Base-by-base conservation (phyloP, 345 rosid genomes). In the Citrus reticulata region DNA sequence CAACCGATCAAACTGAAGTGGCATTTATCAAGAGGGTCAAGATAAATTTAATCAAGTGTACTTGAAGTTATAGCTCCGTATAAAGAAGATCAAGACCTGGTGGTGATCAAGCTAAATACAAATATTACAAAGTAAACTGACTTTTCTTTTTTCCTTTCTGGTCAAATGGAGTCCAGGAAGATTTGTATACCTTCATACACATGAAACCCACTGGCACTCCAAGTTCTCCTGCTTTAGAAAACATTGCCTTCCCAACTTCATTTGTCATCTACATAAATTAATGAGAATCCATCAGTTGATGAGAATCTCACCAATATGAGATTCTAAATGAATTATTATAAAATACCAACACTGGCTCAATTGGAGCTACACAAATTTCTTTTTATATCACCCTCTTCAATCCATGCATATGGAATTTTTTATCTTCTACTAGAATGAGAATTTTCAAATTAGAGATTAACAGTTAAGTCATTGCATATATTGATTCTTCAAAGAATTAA, bases 131-230 rank as follows among this genome's bases (percentile, higher is more conserved):
- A 60, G 25, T 37, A 61, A 37, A 37, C 40, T 16, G 5, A 9
- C 3, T 5, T 27, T 11, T 19, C 59, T 74, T 42, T 24, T 61
- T 40, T 37, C 22, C 9, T 35, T 76, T 35, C 67, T 32, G 14
- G 34, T 79, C 63, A 61, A 35, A 37, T 54, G 72, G 19, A 70
- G 42, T 22, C 40, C 24, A 8, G 51, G 68, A 59, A 60, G 60
- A 78, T 58, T 9, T 8, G 49, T 14, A 57, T 83, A 93, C 98
- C 95, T 95, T 95, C 91, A 95, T 87, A 82, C 98, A 95, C 97
- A 95, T 88, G 88, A 95, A 90, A 81, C 97, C 95, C 82, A 92
- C 99, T 40, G 98, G 96, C 51, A 93, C 85, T 39, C 95, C 91
- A 74, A 95, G 95, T 72, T 92, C 96, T 78, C 98, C 99, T 51